Conservation (phyloP, 768 basidiomycete species). For the Glaciozyma antarctica region DNA sequence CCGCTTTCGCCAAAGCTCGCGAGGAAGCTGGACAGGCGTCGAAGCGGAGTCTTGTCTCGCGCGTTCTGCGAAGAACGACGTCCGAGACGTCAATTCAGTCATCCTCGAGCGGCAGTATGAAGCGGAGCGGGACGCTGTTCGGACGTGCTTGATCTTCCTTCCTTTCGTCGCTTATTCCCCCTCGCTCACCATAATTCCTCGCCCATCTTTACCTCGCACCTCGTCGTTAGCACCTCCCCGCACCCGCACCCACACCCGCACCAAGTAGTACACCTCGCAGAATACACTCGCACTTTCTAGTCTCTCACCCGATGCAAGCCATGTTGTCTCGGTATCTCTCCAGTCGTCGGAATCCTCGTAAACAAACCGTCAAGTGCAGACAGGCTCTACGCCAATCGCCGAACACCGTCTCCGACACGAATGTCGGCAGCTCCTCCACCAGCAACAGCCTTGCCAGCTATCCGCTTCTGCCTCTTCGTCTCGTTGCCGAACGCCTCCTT, state of each 20-base stretch:
- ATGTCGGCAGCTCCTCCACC: conserved; percentile 31
- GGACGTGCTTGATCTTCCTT: too few species aligned
- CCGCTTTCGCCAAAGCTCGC: conserved; percentile 16
- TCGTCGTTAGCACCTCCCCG: too few species aligned
- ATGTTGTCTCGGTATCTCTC: too few species aligned
- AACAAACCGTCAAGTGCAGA: neutral
- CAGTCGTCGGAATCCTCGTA: too few species aligned
- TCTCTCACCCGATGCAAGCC: too few species aligned
- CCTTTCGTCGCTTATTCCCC: too few species aligned
- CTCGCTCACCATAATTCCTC: too few species aligned
- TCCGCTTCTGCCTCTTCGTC: conserved; percentile 40
- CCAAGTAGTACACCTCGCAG: too few species aligned
- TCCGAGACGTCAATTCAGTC: neutral
- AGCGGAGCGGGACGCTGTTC: too few species aligned
- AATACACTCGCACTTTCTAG: too few species aligned
- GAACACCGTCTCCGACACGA: conserved; percentile 21
- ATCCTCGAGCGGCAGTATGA: neutral
- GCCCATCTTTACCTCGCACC: too few species aligned
- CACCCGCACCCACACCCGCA: too few species aligned
- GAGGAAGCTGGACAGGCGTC: neutral
- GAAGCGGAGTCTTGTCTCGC: neutral
- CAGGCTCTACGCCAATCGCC: conserved; percentile 14
- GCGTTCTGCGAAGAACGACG: neutral
- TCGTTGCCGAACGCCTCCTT: conserved; percentile 43
- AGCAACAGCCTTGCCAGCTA: conserved; percentile 19